Base-by-base conservation (phyloP, 2,329 filamentous ascomycete species). In the Cladosporium sp. region DNA sequence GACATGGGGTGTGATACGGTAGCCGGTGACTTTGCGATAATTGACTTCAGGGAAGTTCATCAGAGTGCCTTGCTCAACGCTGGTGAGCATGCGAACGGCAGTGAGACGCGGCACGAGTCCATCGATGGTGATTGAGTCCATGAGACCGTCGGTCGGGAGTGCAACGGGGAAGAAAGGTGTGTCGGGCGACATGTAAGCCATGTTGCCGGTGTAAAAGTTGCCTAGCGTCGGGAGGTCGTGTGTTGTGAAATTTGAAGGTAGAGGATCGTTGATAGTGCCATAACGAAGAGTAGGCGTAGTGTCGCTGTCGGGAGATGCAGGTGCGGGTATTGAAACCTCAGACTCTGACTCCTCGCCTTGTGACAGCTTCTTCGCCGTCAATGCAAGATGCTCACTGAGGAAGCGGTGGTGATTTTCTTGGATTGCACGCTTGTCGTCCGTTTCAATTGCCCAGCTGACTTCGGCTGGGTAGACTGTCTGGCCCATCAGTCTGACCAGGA, bases 141-240 rank as follows among this genome's bases (percentile, higher is more conserved):
- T 85, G 62, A 88, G 82, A 11, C 93, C 94, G 69, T 99, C 94
- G 45, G 86, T 86, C 14, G 92, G 88, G 8, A 93, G 81, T 0
- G 93, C 84, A 1, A 90, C 88, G 25, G 90, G 81, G 80, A 96
- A 99, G 78, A 97, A 96, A 69, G 92, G 91, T 60, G 87, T 82
- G 64, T 93, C 88, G 12, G 90, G 82, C 0, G 92, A 87, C 90
- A 99, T 93, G 74, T 88, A 95, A 22, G 89, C 86, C 88, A 97
- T 95, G 72, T 97, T 99, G 62, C 94, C 94, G 34, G 88, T 89
- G 75, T 95, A 97, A 72, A 99, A 96, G 69, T 90, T 97, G 49
- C 92, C 92, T 58, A 99, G 78, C 30, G 88, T 90, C 62, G 94
- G 85, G 63, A 88, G 83, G 0, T 88, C 84, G 3, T 88, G 76